Conservation (phyloP, 805 yeast species). For the Metschnikowia arizonensis region DNA sequence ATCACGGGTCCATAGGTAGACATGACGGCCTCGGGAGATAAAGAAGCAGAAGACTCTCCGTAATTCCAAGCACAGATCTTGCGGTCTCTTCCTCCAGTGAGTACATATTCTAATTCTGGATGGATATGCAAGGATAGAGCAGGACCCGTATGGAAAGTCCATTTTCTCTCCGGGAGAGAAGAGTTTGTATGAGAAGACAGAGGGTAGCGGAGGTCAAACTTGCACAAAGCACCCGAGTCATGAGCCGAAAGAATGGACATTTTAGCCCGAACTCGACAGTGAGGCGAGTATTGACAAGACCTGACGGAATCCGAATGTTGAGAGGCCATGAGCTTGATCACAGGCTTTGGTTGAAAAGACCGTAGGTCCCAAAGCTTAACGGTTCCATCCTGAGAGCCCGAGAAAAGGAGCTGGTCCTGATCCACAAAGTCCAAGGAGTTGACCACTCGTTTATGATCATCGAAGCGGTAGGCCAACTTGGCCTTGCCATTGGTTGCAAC, state of each 20-base stretch:
- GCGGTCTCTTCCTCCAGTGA: slow-evolving; percentile 91
- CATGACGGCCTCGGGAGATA: slow-evolving; percentile 64
- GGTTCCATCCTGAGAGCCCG: slow-evolving; percentile 78
- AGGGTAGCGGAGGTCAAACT: slow-evolving; percentile 69
- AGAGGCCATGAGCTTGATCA: slow-evolving; percentile 41
- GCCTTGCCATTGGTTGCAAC: slow-evolving; percentile 32
- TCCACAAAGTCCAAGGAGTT: slow-evolving; percentile 39
- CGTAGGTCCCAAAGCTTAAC: slow-evolving; percentile 75
- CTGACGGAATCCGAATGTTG: slow-evolving; percentile 71
- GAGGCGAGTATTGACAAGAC: slow-evolving; percentile 50
- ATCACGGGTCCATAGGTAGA: slow-evolving; percentile 75
- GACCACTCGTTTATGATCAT: slow-evolving; percentile 40
- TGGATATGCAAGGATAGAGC: slow-evolving; percentile 88
- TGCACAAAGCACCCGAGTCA: slow-evolving; percentile 83
- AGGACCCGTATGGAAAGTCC: slow-evolving; percentile 89
- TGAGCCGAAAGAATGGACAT: slow-evolving; percentile 66
- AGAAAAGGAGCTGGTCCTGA: slow-evolving; percentile 25
- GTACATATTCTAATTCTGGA: slow-evolving; percentile 72
- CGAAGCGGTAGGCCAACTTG: slow-evolving; percentile 24
- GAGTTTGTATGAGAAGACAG: slow-evolving; percentile 21
- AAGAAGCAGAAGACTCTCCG: slow-evolving; percentile 24
- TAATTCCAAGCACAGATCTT: slow-evolving; percentile 72
- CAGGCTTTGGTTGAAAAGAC: slow-evolving; percentile 42
- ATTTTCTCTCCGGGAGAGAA: slow-evolving; percentile 59
- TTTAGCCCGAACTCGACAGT: slow-evolving; percentile 41